phyloP scores from a whole-genome alignment of 2,329 filamentous ascomycete genomes.

The Fusarium chlamydosporum region DNA sequence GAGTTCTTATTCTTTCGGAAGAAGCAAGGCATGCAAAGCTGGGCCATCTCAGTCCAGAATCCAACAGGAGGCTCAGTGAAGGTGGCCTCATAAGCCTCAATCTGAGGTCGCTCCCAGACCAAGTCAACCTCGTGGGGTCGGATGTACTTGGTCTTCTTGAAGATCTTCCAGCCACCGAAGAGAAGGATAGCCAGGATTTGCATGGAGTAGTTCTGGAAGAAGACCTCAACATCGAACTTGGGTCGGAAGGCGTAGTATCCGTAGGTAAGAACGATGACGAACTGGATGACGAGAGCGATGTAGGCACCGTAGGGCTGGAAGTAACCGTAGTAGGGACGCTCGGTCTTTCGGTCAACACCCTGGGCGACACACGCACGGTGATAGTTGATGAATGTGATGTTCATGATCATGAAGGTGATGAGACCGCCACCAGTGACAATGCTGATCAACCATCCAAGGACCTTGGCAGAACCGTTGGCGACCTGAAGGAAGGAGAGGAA shows the following conservation, averaged over 20 bases:
- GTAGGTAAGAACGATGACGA: slow-evolving; percentile 62
- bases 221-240: slow-evolving; percentile 62
- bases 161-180: slow-evolving; percentile 72
- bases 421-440: slow-evolving; percentile 68
- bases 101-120: slow-evolving; percentile 69
- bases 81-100: slow-evolving; percentile 69
- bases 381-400: slow-evolving; percentile 61
- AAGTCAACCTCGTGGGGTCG: slow-evolving; percentile 69
- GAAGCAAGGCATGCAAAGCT: slow-evolving; percentile 59
- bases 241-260: slow-evolving; percentile 66
- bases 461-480: slow-evolving; percentile 62
- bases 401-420: slow-evolving; percentile 72
- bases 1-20: slow-evolving; percentile 46
- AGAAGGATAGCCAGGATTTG: slow-evolving; percentile 66
- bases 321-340: slow-evolving; percentile 70
- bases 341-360: slow-evolving; percentile 62
- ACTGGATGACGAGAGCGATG: slow-evolving; percentile 59
- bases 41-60: slow-evolving; percentile 67
- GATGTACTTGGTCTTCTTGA: slow-evolving; percentile 70
- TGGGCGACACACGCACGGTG: slow-evolving; percentile 68
- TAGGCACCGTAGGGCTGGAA: slow-evolving; percentile 57
- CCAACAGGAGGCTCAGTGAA: slow-evolving; percentile 64
- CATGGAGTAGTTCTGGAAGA: slow-evolving; percentile 70
- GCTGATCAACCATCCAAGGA: slow-evolving; percentile 67
- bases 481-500: slow-evolving; percentile 66